A percentile compares a stretch with the other conserved stretches of the same genome.
phyloP scores from a whole-genome alignment of 225 moss, liverwort and hornwort species.

The Polytrichum commune region DNA sequence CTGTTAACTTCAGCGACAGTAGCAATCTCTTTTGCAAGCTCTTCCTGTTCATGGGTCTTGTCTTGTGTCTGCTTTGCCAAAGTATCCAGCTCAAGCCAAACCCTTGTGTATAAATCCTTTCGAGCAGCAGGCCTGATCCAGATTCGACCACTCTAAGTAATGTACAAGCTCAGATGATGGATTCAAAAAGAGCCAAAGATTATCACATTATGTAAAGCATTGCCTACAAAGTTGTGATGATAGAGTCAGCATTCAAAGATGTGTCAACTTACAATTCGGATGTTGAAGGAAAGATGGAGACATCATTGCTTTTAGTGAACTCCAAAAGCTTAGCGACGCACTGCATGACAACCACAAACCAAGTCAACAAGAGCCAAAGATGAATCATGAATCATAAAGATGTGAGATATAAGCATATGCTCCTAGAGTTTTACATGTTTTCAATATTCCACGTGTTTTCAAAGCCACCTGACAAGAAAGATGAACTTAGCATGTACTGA shows the following conservation, averaged over 20 bases:
- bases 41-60: constrained; percentile 73
- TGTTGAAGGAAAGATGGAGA: constrained; percentile 54
- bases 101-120: constrained; percentile 69
- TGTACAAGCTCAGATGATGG: constrained; percentile 5
- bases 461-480: background rate
- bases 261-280: constrained; percentile 51
- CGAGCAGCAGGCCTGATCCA: constrained; percentile 66
- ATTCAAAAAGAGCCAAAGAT: background rate
- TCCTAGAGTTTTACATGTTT: too few species aligned
- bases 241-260: too few species aligned
- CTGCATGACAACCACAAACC: constrained; percentile 42
- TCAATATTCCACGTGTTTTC: too few species aligned
- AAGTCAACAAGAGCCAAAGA: constrained; percentile 13
- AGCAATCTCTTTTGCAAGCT: constrained; percentile 77
- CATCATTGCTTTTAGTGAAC: constrained; percentile 66
- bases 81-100: constrained; percentile 79
- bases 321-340: constrained; percentile 63
- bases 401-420: background rate
- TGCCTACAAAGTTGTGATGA: too few species aligned
- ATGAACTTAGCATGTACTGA: background rate
- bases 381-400: background rate
- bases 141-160: constrained; percentile 15
- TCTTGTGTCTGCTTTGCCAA: constrained; percentile 70
- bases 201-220: too few species aligned
- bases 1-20: constrained; percentile 56